A percentile compares a stretch with the other conserved stretches of the same genome.
Evolutionary conservation across 305 asterid genomes (phyloP).

Genomic region (Solanum aculeatissimum): DNA sequence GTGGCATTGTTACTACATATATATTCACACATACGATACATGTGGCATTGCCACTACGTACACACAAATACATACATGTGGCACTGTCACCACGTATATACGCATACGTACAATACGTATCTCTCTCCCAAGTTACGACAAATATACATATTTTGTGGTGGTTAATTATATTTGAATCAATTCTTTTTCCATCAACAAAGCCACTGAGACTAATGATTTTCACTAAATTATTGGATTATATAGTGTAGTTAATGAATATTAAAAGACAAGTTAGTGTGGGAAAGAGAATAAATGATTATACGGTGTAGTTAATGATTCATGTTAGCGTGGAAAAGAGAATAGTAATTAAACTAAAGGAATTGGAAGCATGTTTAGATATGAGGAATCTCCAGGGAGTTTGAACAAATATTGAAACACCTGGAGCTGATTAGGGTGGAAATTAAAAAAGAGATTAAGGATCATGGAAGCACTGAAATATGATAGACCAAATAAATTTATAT

Average conservation of each 20-base stretch:
- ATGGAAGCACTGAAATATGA: neutral
- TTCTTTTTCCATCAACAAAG: neutral
- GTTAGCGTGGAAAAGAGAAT: neutral
- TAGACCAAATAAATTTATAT: neutral
- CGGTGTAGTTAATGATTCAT: neutral
- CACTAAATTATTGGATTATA: neutral
- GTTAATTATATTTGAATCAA: neutral
- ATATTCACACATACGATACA: too few species aligned
- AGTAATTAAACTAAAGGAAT: neutral
- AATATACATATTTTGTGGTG: neutral
- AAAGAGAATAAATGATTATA: neutral
- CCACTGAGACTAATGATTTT: neutral
- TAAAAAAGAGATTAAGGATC: neutral
- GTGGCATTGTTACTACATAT: too few species aligned
- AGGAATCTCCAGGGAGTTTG: neutral
- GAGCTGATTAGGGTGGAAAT: neutral
- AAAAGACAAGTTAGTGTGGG: neutral
- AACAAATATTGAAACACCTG: neutral
- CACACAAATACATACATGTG: neutral
- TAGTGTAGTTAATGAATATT: neutral
- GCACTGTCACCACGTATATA: neutral
- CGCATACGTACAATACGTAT: neutral
- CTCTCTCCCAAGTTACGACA: neutral
- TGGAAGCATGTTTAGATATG: neutral
- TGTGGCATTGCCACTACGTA: too few species aligned